Conservation (phyloP, 805 yeast genomes). For the Komagataella populi region DNA sequence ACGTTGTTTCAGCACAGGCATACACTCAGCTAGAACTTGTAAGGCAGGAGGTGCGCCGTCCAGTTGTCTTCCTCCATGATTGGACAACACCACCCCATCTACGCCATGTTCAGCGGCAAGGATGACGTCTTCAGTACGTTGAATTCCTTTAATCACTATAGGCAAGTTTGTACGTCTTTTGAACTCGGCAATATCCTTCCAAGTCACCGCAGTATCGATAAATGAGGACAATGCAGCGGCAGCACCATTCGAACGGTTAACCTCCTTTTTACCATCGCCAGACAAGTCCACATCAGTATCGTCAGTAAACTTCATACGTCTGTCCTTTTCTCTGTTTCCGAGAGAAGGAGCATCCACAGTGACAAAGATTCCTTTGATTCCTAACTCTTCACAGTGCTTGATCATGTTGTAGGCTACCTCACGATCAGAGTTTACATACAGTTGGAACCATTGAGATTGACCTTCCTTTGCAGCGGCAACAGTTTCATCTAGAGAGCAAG, state of each 20-base stretch:
- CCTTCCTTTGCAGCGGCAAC: conserved; percentile 49
- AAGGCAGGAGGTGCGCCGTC: conserved; percentile 75
- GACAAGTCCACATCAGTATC: conserved; percentile 35
- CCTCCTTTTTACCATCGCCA: conserved; percentile 25
- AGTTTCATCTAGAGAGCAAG: conserved; percentile 80
- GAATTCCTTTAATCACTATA: conserved; percentile 72
- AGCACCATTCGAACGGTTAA: conserved; percentile 71
- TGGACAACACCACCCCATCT: conserved; percentile 71
- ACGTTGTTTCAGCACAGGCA: conserved; percentile 32
- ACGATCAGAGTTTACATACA: conserved; percentile 72
- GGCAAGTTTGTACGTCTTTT: conserved; percentile 47
- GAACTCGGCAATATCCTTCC: conserved; percentile 54
- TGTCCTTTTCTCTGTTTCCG: conserved; percentile 85
- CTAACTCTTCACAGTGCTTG: conserved; percentile 58
- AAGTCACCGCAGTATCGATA: conserved; percentile 54
- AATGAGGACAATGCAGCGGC: conserved; percentile 79
- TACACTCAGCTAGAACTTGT: conserved; percentile 59
- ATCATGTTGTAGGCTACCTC: conserved; percentile 46
- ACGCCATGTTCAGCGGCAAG: conserved; percentile 60
- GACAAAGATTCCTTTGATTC: conserved; percentile 71
- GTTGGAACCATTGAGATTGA: conserved; percentile 82
- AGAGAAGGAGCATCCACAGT: conserved; percentile 91
- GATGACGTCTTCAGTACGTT: conserved; percentile 66
- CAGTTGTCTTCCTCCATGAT: conserved; percentile 84
- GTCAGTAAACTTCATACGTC: conserved; percentile 46